phyloP scores from a whole-genome alignment of 2,329 filamentous ascomycete genomes.

The Aspergillus sp. region DNA sequence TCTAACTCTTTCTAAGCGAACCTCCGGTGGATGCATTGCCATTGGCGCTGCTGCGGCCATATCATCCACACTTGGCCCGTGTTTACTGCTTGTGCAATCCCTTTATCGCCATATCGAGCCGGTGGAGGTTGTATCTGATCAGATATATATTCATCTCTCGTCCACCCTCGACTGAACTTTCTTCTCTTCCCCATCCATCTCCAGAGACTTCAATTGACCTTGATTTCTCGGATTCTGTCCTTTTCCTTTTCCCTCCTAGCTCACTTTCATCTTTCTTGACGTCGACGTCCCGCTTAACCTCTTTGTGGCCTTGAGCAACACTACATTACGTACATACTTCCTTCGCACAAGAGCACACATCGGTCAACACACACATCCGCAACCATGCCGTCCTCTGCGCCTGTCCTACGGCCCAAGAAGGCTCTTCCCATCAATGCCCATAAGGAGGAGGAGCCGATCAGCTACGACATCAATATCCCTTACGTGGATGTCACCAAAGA shows the following conservation, averaged over 20 bases:
- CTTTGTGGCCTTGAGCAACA: neutral
- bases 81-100: constrained; percentile 18
- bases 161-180: constrained; percentile 4
- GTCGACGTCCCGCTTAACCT: neutral
- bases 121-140: constrained; percentile 9
- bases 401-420: constrained; percentile 30
- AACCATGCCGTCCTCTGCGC: constrained; percentile 38
- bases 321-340: neutral
- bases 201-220: neutral
- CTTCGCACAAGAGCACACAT: constrained; percentile 2
- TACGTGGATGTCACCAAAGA: constrained; percentile 48
- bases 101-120: constrained; percentile 10
- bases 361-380: neutral
- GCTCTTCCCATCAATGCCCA: constrained; percentile 27
- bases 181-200: constrained; percentile 7
- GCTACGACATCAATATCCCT: constrained; percentile 53
- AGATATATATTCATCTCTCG: constrained; percentile 10
- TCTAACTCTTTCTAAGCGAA: constrained; percentile 23
- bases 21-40: constrained; percentile 21
- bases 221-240: constrained; percentile 1
- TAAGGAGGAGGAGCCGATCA: constrained; percentile 38
- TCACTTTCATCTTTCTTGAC: neutral
- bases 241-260: neutral
- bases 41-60: constrained; percentile 24
- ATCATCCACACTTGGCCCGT: constrained; percentile 21